Conservation (phyloP, 306 rosid species). For the Casuarina cunninghamiana region DNA sequence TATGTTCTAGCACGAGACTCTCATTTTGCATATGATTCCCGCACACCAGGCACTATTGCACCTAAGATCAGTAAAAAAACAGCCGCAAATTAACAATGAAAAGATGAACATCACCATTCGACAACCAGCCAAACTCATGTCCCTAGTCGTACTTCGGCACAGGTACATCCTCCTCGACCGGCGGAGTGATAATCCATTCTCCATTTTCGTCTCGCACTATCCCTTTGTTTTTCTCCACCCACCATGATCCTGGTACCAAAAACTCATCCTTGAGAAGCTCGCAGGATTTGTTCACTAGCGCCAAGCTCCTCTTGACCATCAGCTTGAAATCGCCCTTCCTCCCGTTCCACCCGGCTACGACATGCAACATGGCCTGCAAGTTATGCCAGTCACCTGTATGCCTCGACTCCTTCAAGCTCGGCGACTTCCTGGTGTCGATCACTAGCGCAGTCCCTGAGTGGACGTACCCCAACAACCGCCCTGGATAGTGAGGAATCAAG, state of each 20-base stretch:
- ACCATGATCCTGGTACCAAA: constrained; percentile 53
- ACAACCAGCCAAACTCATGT: neutral
- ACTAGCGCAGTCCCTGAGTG: constrained; percentile 39
- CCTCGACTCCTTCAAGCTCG: constrained; percentile 56
- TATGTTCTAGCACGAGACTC: no score
- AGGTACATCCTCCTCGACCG: constrained; percentile 57
- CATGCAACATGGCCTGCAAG: constrained; percentile 64
- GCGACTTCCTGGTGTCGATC: constrained; percentile 55
- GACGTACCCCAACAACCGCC: constrained; percentile 41
- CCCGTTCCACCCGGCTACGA: constrained; percentile 84
- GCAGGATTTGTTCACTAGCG: constrained; percentile 62
- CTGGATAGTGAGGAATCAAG: constrained; percentile 43
- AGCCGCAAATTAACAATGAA: no score
- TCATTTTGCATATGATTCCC: no score
- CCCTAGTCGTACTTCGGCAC: constrained; percentile 37
- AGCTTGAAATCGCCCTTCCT: constrained; percentile 39
- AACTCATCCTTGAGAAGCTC: constrained; percentile 42
- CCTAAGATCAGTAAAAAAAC: no score
- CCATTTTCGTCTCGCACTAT: constrained; percentile 53
- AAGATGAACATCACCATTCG: neutral
- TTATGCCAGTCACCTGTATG: constrained; percentile 63
- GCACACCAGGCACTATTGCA: no score
- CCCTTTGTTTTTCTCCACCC: constrained; percentile 76
- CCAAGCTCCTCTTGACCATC: constrained; percentile 67
- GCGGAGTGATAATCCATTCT: constrained; percentile 51